Base-by-base conservation (phyloP, 2,329 filamentous ascomycete genomes). In the Stachybotrys echinatus region DNA sequence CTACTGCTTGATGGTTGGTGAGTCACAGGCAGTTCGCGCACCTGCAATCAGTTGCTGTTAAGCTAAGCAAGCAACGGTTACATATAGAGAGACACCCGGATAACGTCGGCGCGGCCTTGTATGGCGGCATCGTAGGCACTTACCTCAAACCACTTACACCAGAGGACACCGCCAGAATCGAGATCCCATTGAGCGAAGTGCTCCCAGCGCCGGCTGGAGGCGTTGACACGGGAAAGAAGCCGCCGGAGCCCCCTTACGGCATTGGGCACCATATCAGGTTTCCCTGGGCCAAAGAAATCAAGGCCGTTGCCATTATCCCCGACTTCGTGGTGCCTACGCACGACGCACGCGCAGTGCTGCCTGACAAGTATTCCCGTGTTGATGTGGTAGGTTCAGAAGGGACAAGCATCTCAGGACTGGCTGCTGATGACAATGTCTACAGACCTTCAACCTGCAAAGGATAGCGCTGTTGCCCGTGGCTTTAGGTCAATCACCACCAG, bases 241-340 rank as follows among this genome's bases (percentile, higher is more conserved):
- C 94, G 19, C 92, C 94, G 5, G 81, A 89, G 65, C 94, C 94
- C n/a, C 94, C 94, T 3, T 67, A 86, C 58, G 89, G 91, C 61
- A 97, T 99, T 60, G 94, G 92, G 45, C 92, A 96, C 69, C 95
- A 95, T 74, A 92, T 95, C 72, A 92, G 92, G 69, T 97, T 96
- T 70, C 84, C 84, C 40, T 97, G 92, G 92, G 87, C 90, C 51
- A 83, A 85, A 55, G 89, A 95, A 68, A 96, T 99, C 77, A 97
- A 96, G 76, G 92, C 92, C 54, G 87, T 99, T 56, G 91, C 92
- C 57, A 92, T 99, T 61, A 96, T 99, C 54, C 94, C 94, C 8
- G 83, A 96, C 60, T 99, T 97, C 64, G 89, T 96, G 67, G 92
- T 97, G 23, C 83, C 91, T n/a, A 99, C 94, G 1, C 91, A 92